Evolutionary conservation across 1,284 basidiomycete species (phyloP).

Genomic region (Leccinum griseonigrum): DNA sequence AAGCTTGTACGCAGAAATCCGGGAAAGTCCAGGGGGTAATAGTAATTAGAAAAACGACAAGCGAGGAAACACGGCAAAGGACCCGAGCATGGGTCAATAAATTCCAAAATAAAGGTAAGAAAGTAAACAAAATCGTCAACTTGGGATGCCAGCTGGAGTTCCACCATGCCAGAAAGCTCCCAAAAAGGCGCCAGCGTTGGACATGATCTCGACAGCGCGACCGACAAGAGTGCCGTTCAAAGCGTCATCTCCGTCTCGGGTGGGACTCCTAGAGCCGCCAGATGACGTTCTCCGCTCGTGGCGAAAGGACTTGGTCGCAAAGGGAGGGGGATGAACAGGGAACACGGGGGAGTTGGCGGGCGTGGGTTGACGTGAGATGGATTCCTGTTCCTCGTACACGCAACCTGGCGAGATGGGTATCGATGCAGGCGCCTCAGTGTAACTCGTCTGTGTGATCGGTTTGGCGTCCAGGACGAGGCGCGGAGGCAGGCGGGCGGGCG

Average conservation of each 20-base stretch:
- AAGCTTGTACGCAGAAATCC: conserved; percentile 11
- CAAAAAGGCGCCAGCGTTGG: conserved; percentile 60
- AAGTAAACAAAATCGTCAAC: conserved; percentile 10
- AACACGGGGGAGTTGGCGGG: conserved; percentile 37
- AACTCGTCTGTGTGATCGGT: conserved; percentile 29
- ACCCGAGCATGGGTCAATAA: conserved; percentile 30
- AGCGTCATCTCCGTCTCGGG: conserved; percentile 25
- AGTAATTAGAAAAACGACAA: conserved; percentile 21
- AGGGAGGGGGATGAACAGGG: conserved; percentile 12
- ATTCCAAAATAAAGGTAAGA: conserved; percentile 34
- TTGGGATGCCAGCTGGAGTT: conserved; percentile 17
- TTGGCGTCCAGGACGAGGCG: conserved; percentile 31
- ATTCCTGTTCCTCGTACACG: conserved; percentile 32
- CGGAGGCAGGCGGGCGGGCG: conserved; percentile 19
- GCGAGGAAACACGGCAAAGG: not conserved
- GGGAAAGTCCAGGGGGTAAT: conserved; percentile 28
- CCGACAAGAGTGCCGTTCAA: conserved; percentile 51
- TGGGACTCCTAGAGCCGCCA: conserved; percentile 27
- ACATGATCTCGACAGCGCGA: conserved; percentile 69
- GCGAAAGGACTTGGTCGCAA: conserved; percentile 9
- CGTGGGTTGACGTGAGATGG: conserved; percentile 21
- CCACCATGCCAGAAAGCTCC: conserved; percentile 44
- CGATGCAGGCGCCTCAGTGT: conserved; percentile 16
- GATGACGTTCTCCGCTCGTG: conserved; percentile 30
- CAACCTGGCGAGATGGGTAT: conserved; percentile 25